Evolutionary conservation across 257 asterid genomes (phyloP), one percentile per base, ranked within the genome.

Genomic region (Datura wrightii): DNA sequence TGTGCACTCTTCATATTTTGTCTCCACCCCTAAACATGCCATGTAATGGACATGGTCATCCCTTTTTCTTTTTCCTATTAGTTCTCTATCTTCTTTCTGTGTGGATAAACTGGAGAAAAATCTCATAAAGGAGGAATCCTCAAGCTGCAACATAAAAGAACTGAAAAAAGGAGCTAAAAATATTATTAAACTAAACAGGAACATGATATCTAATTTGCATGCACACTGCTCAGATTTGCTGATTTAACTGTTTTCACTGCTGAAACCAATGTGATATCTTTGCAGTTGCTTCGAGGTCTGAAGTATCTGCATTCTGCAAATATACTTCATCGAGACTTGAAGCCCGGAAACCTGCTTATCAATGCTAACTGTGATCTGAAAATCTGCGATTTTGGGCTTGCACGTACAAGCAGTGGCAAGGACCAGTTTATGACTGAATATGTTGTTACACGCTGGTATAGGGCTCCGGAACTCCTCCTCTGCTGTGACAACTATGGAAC

Each of bases 401-500:
- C 95, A 48, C 93, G 95, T 13, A 89, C 93, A 10, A 90, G 85
- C 86, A 87, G 84, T 85, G 86, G 89, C 37, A 87, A 89, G 87
- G 92, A 89, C 10, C 93, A 92, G 85, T 92, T 90, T 89, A 90
- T 92, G 95, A 92, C 94, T 10, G 94, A 90, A 83, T 92, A 90
- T 37, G 95, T 92, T 6, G 95, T 89, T 65, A 90, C 95, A 14
- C 93, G 95, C 66, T 92, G 95, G 95, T 90, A 92, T 24, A 89
- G 95, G 13, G 93, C 95, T 8, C 95, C 95, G 0, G 95, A 92
- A 87, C 94, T 92, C 55, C 95, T 92, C 52, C 95, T 92, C 69
- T 90, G 91, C 89, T 90, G 94, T 55, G 95, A 92, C 86, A 88
- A 90, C 83, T 92, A 92, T 4, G 93, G 93, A 8, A 91, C 93